phyloP scores from a whole-genome alignment of 2,329 filamentous ascomycete genomes.

The Alternaria arbusti region DNA sequence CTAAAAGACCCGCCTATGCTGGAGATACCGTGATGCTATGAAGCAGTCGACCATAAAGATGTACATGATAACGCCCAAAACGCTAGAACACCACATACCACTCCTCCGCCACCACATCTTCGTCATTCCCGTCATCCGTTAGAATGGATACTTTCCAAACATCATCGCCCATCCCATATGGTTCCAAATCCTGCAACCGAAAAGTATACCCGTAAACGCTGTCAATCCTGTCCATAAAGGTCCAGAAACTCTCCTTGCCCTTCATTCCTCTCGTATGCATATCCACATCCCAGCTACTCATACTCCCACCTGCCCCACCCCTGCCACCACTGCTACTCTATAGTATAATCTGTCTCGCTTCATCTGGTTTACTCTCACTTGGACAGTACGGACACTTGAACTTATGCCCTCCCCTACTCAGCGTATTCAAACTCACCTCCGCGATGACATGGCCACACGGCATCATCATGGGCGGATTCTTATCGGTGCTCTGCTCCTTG shows the following conservation, averaged over 20 bases:
- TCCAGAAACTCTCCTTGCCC: background rate
- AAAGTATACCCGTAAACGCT: background rate
- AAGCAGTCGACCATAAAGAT: background rate
- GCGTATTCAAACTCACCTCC: conserved; percentile 77
- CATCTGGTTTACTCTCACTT: conserved; percentile 76
- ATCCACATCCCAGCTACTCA: no score
- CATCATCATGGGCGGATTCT: conserved; percentile 96
- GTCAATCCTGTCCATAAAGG: background rate
- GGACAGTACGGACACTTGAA: conserved; percentile 99
- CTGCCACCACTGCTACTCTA: conserved; percentile 16
- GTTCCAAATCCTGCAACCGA: background rate
- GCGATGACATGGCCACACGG: conserved; percentile 95
- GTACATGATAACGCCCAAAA: background rate
- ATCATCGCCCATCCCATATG: background rate
- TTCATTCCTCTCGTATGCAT: no score
- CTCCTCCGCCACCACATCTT: background rate
- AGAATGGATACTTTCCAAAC: background rate
- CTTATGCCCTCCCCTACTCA: conserved; percentile 73
- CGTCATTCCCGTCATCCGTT: background rate
- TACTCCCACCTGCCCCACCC: no score
- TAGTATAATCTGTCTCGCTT: conserved; percentile 61
- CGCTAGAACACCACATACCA: background rate
- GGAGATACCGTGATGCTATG: background rate
- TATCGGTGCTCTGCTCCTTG: conserved; percentile 92
- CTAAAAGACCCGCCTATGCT: background rate